Base-by-base conservation (phyloP, 441 rosid genomes). In the Erysimum pusillum region DNA sequence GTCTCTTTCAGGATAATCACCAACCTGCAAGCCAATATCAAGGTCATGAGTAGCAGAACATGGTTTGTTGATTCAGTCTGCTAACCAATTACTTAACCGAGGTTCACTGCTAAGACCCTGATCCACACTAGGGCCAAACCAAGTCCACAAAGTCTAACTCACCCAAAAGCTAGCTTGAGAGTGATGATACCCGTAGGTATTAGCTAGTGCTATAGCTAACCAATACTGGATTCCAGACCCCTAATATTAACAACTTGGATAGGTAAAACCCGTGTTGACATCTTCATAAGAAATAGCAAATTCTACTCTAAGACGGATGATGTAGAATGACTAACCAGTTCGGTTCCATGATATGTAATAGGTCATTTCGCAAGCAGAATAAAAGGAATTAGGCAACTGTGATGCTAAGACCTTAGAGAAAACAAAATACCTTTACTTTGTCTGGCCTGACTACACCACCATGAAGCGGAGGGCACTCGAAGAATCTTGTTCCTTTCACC, bases 361-460 rank as follows among this genome's bases (percentile, higher is more conserved):
- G 13, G 59, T 38, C 17, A 11, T 57, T 45, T 71, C 36, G 41
- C 20, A 57, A 5, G 66, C 4, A 42, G 39, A 44, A 15, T n/a
- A 12, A 25, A 51, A 49, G n/a, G 9, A 56, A 35, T 2, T 46
- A 59, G 2, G 62, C 62, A 58, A 25, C 22, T 59, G 44, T 22
- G 49, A 59, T 18, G 63, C 54, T 45, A 56, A 38, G 25, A 32
- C 56, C 48, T 51, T 38, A 28, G 6, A 51, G 34, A 46, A 31
- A 39, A 38, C 22, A 7, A 48, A 2, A 25, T 73, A 88, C 92
- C 92, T 88, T 82, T 53, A 90, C 88, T 88, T 88, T 90, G 82
- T 87, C 95, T 32, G 94, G 91, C 84, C 91, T 83, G 75, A 85
- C 87, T 69, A 88, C 77, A 54, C 81, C 90, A 71, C 92, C 95